phyloP scores from a whole-genome alignment of 805 yeast species.

The Schwanniomyces pseudopolymorphus region DNA sequence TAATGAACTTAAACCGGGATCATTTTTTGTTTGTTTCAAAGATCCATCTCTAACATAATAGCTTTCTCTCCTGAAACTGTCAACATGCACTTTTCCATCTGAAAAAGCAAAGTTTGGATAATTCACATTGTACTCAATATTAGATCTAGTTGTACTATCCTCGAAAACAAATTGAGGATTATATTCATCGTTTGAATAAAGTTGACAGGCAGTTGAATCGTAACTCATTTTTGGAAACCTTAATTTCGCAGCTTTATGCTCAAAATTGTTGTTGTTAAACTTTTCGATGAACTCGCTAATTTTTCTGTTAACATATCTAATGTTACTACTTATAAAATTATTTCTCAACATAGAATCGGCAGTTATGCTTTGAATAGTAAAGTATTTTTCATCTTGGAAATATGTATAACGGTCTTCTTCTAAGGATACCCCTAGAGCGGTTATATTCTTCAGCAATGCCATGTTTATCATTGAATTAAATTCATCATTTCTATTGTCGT shows the following conservation, averaged over 20 bases:
- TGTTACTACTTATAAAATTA: constrained; percentile 21
- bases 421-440: constrained; percentile 23
- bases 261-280: constrained; percentile 2
- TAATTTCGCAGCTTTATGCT: constrained; percentile 16
- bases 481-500: constrained; percentile 2
- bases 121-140: constrained; percentile 1
- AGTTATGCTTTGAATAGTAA: constrained; percentile 15
- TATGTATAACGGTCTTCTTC: constrained; percentile 29
- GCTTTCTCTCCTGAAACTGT: neutral
- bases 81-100: neutral
- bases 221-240: constrained; percentile 31
- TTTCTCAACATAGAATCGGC: constrained; percentile 11
- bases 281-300: constrained; percentile 18
- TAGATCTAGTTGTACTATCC: constrained; percentile 4
- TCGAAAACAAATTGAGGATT: constrained; percentile 2
- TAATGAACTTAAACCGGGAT: neutral
- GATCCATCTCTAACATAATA: neutral
- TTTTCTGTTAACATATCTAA: constrained; percentile 23
- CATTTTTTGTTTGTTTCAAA: neutral
- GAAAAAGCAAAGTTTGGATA: neutral
- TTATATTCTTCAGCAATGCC: constrained; percentile 13
- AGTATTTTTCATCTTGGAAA: constrained; percentile 31
- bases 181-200: constrained; percentile 8
- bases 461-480: constrained; percentile 16
- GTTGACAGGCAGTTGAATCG: constrained; percentile 18